phyloP scores from a whole-genome alignment of 768 basidiomycete species.

The Amanita rimosa region DNA sequence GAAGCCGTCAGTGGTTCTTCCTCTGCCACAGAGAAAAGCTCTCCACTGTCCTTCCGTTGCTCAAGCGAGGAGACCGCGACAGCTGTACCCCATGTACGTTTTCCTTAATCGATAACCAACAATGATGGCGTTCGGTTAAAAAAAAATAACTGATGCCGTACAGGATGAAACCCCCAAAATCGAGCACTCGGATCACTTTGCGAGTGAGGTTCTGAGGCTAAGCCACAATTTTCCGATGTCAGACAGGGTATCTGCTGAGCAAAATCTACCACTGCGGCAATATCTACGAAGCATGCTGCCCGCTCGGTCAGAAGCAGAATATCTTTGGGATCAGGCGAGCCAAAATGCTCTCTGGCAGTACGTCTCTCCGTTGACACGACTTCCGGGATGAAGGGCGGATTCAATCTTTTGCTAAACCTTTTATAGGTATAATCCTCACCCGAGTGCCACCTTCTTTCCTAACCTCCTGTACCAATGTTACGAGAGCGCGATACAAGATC shows the following conservation, averaged over 20 bases:
- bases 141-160: neutral
- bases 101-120: neutral
- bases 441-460: conserved; percentile 52
- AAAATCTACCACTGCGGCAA: conserved; percentile 42
- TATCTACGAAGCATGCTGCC: conserved; percentile 49
- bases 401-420: conserved; percentile 12
- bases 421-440: conserved; percentile 51
- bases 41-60: conserved; percentile 12
- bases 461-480: conserved; percentile 59
- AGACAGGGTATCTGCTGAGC: conserved; percentile 33
- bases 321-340: conserved; percentile 51
- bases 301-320: conserved; percentile 40
- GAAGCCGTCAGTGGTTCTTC: neutral
- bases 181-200: conserved; percentile 18
- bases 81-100: conserved; percentile 8
- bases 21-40: neutral
- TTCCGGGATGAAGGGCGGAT: neutral
- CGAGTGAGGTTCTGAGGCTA: conserved; percentile 34
- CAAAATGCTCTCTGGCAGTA: conserved; percentile 62
- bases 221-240: conserved; percentile 48
- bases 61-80: conserved; percentile 20
- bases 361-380: neutral
- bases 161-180: conserved; percentile 8
- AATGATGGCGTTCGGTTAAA: too few relatives aligned
- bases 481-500: conserved; percentile 34